These are phyloP conservation scores for Saturnispora ahearnii DNA, from an alignment of 805 yeast genomes.

Conservation along the genomic window DNA sequence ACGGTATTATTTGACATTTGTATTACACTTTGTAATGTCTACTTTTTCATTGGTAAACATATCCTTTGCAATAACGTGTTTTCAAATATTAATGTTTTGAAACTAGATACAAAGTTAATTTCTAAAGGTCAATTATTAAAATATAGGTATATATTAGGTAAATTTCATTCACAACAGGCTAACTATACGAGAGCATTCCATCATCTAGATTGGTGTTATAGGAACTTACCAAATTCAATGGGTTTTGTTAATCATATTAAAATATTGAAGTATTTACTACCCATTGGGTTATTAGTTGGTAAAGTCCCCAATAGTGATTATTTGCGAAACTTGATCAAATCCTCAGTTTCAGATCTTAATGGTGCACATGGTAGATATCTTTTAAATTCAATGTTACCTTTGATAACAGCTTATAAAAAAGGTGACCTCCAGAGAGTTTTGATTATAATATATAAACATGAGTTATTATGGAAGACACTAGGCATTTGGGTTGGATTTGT, in stretches of 20 bases:
- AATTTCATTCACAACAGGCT: slow-evolving; percentile 45
- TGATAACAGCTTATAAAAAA: slow-evolving; percentile 27
- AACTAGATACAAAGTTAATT: slow-evolving; percentile 34
- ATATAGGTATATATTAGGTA: slow-evolving; percentile 46
- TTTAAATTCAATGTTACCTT: slow-evolving; percentile 29
- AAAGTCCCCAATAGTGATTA: slow-evolving; percentile 34
- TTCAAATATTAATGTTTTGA: slow-evolving; percentile 47
- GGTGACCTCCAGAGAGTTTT: slow-evolving; percentile 38
- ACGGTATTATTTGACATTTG: slow-evolving; percentile 41
- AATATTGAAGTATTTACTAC: slow-evolving; percentile 40
- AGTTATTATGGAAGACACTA: slow-evolving; percentile 30
- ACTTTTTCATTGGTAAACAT: slow-evolving; percentile 46
- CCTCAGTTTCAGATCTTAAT: slow-evolving; percentile 3
- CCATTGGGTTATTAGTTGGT: slow-evolving; percentile 45
- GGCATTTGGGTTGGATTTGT: slow-evolving; percentile 35
- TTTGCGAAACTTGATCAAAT: slow-evolving; percentile 14
- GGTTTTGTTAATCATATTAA: slow-evolving; percentile 26
- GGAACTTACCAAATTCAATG: slow-evolving; percentile 22
- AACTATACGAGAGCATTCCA: slow-evolving; percentile 37
- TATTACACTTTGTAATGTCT: slow-evolving; percentile 40
- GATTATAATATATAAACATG: slow-evolving; percentile 25
- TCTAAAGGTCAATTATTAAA: slow-evolving; percentile 37
- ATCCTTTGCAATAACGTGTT: slow-evolving; percentile 53
- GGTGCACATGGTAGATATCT: slow-evolving; percentile 13
- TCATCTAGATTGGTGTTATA: slow-evolving; percentile 44